A percentile compares a stretch with the other conserved stretches of the same genome.
phyloP scores from a whole-genome alignment of 768 basidiomycete species.

The Daedaleopsis sinensis region DNA sequence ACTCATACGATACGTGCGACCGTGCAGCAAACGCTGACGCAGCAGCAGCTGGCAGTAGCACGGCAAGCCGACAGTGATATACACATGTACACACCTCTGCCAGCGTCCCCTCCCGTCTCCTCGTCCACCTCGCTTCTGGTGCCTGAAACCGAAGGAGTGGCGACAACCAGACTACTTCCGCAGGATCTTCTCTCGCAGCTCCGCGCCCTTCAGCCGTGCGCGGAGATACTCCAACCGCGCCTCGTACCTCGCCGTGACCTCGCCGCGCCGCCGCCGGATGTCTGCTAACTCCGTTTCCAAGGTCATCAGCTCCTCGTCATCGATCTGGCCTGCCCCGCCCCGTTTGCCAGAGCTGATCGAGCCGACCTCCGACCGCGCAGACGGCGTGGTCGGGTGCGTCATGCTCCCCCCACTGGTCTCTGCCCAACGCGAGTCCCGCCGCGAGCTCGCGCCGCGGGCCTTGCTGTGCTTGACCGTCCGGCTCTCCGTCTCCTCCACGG shows the following conservation, averaged over 20 bases:
- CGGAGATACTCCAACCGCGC: constrained; percentile 78
- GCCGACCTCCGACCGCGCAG: constrained; percentile 16
- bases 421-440: constrained; percentile 13
- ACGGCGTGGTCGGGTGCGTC: constrained; percentile 9
- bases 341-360: constrained; percentile 17
- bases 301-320: constrained; percentile 39
- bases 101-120: neutral
- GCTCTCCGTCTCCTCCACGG: constrained; percentile 52
- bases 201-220: constrained; percentile 81
- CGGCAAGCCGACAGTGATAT: neutral
- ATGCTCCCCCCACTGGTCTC: constrained; percentile 10
- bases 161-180: constrained; percentile 40
- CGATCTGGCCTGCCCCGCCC: constrained; percentile 16
- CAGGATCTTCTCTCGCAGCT: constrained; percentile 80
- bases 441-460: constrained; percentile 8
- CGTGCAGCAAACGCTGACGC: neutral
- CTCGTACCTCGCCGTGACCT: constrained; percentile 74
- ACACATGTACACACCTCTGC: neutral
- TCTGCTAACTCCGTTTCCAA: constrained; percentile 67
- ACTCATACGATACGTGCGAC: neutral
- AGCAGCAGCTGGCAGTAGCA: neutral
- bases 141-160: too few species aligned
- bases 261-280: constrained; percentile 67
- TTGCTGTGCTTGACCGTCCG: neutral
- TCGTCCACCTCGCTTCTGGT: neutral